These are phyloP conservation scores for Vigna nakashimae DNA, from an alignment of 306 rosid genomes.

Conservation along the genomic window DNA sequence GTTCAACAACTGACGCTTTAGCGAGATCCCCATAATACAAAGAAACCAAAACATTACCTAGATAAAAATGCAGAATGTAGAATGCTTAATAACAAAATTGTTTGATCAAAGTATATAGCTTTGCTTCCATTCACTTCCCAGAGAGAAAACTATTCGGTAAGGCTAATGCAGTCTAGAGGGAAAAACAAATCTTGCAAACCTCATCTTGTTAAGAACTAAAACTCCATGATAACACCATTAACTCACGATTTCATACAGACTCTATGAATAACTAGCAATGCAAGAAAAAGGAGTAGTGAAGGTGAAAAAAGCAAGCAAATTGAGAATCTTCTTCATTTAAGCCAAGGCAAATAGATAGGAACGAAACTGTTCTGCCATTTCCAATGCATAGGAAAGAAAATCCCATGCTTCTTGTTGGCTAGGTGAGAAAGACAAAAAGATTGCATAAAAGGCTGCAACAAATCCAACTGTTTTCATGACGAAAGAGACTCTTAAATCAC, in stretches of 20 bases:
- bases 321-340: neutral
- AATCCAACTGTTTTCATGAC: conserved; percentile 6
- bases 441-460: conserved; percentile 9
- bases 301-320: conserved; percentile 7
- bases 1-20: neutral
- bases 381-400: conserved; percentile 25
- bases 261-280: conserved; percentile 32
- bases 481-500: neutral
- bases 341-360: neutral
- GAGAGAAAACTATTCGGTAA: conserved; percentile 19
- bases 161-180: conserved; percentile 10
- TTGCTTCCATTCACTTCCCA: neutral
- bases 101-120: conserved; percentile 4
- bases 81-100: neutral
- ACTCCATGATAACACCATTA: conserved; percentile 40
- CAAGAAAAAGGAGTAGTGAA: neutral
- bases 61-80: conserved; percentile 22
- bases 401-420: conserved; percentile 23
- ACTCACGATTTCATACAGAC: conserved; percentile 21
- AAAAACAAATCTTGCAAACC: neutral
- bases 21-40: conserved; percentile 48
- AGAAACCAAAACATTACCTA: conserved; percentile 10
- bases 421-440: conserved; percentile 21
- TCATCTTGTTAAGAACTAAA: neutral
- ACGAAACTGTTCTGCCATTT: conserved; percentile 17